Evolutionary conservation across 495 filamentous ascomycete species (phyloP).

Genomic region (Neurospora sp.): DNA sequence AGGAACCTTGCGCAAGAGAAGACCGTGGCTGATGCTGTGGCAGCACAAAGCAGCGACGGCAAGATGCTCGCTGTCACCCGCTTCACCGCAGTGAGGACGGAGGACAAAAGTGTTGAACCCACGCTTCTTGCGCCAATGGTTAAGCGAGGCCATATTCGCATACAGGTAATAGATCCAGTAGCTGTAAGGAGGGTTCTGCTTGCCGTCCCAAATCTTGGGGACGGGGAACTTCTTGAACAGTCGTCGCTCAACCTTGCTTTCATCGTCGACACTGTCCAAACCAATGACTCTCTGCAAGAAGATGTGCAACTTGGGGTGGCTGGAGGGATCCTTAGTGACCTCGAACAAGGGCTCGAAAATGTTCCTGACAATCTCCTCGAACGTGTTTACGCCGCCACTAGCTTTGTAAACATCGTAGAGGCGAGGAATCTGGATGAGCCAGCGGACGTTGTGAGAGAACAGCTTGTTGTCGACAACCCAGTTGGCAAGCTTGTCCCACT

Average conservation of each 20-base stretch:
- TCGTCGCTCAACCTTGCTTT: conserved; percentile 89
- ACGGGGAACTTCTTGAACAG: conserved; percentile 90
- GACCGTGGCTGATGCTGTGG: conserved; percentile 94
- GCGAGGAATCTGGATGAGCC: conserved; percentile 91
- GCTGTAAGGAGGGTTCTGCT: conserved; percentile 94
- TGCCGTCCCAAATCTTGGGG: conserved; percentile 76
- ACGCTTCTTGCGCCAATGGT: conserved; percentile 78
- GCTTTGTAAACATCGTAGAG: conserved; percentile 94
- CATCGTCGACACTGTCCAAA: conserved; percentile 95
- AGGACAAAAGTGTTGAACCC: conserved; percentile 95
- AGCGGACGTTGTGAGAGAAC: conserved; percentile 93
- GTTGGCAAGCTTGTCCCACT: conserved; percentile 95
- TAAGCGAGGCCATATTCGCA: conserved; percentile 86
- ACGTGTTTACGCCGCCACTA: conserved; percentile 73
- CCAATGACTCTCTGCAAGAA: conserved; percentile 94
- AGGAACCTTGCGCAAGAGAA: conserved; percentile 87
- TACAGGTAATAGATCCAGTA: conserved; percentile 99
- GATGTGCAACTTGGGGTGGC: conserved; percentile 85
- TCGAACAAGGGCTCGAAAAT: conserved; percentile 92
- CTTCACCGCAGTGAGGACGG: conserved; percentile 92
- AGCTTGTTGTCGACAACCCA: conserved; percentile 99
- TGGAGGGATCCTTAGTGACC: conserved; percentile 76
- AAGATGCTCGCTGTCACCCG: conserved; percentile 92
- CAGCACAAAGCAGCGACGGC: conserved; percentile 87
- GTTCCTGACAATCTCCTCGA: conserved; percentile 84